Base-by-base conservation (phyloP, 306 rosid genomes). In the Cucumis melo region DNA sequence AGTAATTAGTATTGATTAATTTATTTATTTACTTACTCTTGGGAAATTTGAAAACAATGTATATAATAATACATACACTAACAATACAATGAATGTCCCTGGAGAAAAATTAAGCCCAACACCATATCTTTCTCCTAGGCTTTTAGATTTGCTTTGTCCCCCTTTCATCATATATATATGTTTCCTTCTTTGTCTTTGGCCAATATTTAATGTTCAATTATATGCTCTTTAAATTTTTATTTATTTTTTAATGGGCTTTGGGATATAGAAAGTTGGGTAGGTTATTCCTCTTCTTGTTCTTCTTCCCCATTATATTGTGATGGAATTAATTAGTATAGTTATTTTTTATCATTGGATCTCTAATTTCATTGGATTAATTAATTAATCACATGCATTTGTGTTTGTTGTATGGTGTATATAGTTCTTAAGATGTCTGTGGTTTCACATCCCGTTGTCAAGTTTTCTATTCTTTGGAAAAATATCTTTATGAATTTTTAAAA, bases 81-180 rank as follows among this genome's bases (percentile, higher is more conserved):
- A n/a, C n/a, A n/a, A 51, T 72, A 67, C 74, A 73, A 32, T 73
- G 77, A 51, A 73, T 41, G 7, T 71, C 60, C 44, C 19, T 73
- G 24, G 53, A 77, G 81, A 81, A 68, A 42, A 42, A 2, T 85
- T 81, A 27, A 2, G 67, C 86, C 78, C 74, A 85, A 86, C 87
- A 84, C 79, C 86, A 38, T 86, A 44, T 84, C 58, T 82, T 84
- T 53, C 15, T 78, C 84, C 89, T 24, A 86, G 83, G 76, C 9
- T 46, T 48, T 61, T 86, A 23, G 80, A 84, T 82, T 78, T 80
- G 38, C 62, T 36, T 75, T 87, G 81, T 84, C 84, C 76, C 75
- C 76, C 13, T 67, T 67, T 27, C 29, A 27, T 27, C 34, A 10
- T 41, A 39, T 67, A 20, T 38, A 27, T 27, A 27, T 27, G 2